phyloP scores from a whole-genome alignment of 768 basidiomycete genomes.

The Clitopilus hobsonii region DNA sequence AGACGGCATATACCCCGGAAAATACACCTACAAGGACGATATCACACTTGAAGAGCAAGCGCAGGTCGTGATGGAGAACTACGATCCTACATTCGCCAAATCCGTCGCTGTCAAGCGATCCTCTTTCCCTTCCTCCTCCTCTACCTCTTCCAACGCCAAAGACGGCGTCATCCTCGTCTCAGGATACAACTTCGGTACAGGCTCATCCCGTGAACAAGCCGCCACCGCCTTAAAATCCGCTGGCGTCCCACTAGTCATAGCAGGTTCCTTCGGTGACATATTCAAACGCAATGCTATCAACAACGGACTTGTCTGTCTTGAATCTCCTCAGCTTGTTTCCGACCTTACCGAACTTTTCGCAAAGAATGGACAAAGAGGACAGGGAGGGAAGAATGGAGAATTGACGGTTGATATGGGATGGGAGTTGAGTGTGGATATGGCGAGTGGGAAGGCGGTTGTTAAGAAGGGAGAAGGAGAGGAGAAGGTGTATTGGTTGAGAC shows the following conservation, averaged over 20 bases:
- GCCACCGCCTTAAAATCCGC: constrained; percentile 95
- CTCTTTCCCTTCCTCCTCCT: neutral
- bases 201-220: constrained; percentile 96
- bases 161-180: constrained; percentile 78
- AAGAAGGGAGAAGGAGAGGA: constrained; percentile 32
- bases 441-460: constrained; percentile 64
- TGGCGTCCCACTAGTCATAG: constrained; percentile 88
- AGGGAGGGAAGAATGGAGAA: constrained; percentile 78
- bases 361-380: constrained; percentile 67
- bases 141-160: constrained; percentile 23
- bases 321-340: constrained; percentile 82
- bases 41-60: constrained; percentile 94
- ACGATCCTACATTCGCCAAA: constrained; percentile 82
- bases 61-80: constrained; percentile 99
- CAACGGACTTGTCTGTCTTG: constrained; percentile 93
- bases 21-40: constrained; percentile 99
- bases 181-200: constrained; percentile 98
- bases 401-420: constrained; percentile 77
- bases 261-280: constrained; percentile 98
- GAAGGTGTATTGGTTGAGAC: constrained; percentile 61
- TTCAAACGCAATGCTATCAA: constrained; percentile 99
- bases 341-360: constrained; percentile 78
- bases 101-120: constrained; percentile 52
- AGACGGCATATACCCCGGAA: constrained; percentile 97
- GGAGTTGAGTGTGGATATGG: constrained; percentile 61